phyloP scores from a whole-genome alignment of 345 rosid species.

The Brassica rapa region DNA sequence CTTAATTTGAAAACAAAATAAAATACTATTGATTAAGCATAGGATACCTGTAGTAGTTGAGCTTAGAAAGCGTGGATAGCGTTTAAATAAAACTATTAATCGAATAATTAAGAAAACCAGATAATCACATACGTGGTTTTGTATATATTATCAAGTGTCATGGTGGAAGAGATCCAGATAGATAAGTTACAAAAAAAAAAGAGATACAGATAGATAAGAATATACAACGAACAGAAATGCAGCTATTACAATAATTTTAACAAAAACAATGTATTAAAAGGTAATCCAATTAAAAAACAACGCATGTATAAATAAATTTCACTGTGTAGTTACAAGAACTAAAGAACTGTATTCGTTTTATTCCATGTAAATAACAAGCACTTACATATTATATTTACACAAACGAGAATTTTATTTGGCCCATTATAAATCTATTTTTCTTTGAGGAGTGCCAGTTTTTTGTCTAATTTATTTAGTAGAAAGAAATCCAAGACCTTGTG shows the following conservation, averaged over 20 bases:
- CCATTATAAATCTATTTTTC: not conserved
- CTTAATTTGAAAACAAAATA: not conserved
- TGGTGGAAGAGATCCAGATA: constrained; percentile 18
- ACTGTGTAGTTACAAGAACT: constrained; percentile 3
- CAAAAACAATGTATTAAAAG: not conserved
- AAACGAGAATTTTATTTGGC: not conserved
- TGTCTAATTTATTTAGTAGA: not conserved
- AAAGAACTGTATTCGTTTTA: not conserved
- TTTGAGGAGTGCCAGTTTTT: not conserved
- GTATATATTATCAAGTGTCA: constrained; percentile 15
- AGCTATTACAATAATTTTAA: not conserved
- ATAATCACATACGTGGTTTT: constrained; percentile 23
- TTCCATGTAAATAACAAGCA: not conserved
- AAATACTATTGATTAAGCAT: constrained; percentile 27
- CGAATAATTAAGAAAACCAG: constrained; percentile 27
- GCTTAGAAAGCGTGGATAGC: constrained; percentile 31
- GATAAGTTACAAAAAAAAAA: not conserved
- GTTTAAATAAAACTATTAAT: constrained; percentile 7
- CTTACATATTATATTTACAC: not conserved
- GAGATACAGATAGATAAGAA: constrained; percentile 24
- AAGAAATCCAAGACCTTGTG: not conserved
- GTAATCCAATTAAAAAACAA: constrained; percentile 5
- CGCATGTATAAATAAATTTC: not conserved
- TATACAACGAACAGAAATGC: constrained; percentile 14
- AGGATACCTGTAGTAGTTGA: constrained; percentile 33